A percentile compares a stretch with the other conserved stretches of the same genome.
Evolutionary conservation across 768 basidiomycete genomes (phyloP).

Genomic region (Podaxis pistillaris): DNA sequence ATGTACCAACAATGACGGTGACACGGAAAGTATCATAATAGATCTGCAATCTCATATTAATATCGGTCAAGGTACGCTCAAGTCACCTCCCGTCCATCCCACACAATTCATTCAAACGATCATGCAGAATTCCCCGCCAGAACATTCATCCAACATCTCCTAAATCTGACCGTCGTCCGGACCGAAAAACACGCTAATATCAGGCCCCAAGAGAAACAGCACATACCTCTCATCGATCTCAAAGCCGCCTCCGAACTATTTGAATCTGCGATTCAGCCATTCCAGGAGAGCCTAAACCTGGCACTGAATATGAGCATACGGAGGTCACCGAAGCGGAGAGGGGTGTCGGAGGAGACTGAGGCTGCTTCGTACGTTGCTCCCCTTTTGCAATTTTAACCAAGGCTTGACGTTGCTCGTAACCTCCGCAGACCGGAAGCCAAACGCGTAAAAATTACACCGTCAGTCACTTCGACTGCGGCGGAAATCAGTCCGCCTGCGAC

Average conservation of each 20-base stretch:
- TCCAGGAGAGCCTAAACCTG: conserved; percentile 37
- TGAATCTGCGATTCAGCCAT: conserved; percentile 27
- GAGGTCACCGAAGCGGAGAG: conserved; percentile 46
- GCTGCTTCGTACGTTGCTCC: conserved; percentile 36
- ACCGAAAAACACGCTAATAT: conserved; percentile 21
- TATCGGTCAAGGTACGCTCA: conserved; percentile 41
- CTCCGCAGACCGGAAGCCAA: conserved; percentile 16
- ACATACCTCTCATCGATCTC: conserved; percentile 29
- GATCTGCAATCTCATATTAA: conserved; percentile 45
- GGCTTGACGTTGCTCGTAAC: not conserved
- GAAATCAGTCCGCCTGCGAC: conserved; percentile 10
- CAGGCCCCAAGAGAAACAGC: conserved; percentile 6
- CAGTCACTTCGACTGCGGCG: conserved; percentile 1
- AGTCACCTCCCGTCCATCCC: not conserved
- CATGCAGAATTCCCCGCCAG: conserved; percentile 42
- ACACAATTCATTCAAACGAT: not conserved
- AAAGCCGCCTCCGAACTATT: conserved; percentile 31
- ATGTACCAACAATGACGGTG: conserved; percentile 24
- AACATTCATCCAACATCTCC: conserved; percentile 49
- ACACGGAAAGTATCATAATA: conserved; percentile 31
- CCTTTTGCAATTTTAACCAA: not conserved
- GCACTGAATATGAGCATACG: conserved; percentile 39
- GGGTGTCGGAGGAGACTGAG: conserved; percentile 38
- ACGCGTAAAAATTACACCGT: conserved; percentile 2
- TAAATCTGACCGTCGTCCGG: conserved; percentile 37